Evolutionary conservation across 306 rosid genomes (phyloP).

Genomic region (Trichosanthes truncata): DNA sequence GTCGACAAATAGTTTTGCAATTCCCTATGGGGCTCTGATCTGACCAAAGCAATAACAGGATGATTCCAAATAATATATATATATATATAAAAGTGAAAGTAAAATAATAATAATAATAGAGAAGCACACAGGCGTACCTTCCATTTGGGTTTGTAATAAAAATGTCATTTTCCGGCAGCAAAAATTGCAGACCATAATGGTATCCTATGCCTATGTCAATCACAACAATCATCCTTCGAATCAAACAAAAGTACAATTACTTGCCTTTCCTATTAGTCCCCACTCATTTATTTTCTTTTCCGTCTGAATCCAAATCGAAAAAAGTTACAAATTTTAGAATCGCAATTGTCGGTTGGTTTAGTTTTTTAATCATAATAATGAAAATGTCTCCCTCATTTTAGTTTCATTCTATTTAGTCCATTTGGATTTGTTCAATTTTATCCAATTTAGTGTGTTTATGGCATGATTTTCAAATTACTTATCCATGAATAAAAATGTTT

Average conservation of each 20-base stretch:
- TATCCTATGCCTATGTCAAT: constrained; percentile 1
- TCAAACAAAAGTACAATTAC: not conserved
- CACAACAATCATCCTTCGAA: constrained; percentile 2
- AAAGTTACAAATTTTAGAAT: too few species aligned
- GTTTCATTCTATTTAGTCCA: too few species aligned
- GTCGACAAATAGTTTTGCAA: not conserved
- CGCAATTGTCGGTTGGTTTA: too few species aligned
- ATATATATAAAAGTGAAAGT: too few species aligned
- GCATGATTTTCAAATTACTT: too few species aligned
- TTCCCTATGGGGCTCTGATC: not conserved
- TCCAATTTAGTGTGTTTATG: too few species aligned
- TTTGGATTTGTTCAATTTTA: too few species aligned
- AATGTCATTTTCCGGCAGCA: not conserved
- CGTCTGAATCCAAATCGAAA: too few species aligned
- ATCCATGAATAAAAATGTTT: too few species aligned
- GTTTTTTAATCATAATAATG: too few species aligned
- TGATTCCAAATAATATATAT: not conserved
- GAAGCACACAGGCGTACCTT: too few species aligned
- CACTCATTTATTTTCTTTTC: not conserved
- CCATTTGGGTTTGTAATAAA: not conserved
- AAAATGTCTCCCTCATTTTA: too few species aligned
- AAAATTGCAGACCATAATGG: not conserved
- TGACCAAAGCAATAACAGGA: not conserved
- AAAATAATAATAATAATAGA: not conserved
- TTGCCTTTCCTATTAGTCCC: not conserved